phyloP scores from a whole-genome alignment of 306 rosid genomes.

The Glycyrrhiza uralensis region DNA sequence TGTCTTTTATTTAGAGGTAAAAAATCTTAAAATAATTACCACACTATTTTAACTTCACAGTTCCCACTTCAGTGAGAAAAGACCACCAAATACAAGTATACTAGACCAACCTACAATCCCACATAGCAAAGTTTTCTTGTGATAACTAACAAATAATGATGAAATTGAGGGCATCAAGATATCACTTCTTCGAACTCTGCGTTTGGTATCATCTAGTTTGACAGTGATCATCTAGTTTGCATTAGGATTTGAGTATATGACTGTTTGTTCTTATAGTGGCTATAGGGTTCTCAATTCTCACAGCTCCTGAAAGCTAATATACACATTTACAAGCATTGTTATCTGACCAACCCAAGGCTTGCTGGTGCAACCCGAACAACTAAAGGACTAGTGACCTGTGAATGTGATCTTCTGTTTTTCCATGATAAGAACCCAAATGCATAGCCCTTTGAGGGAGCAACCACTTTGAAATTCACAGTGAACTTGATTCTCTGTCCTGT shows the following conservation, averaged over 20 bases:
- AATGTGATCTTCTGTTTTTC: slow-evolving; percentile 43
- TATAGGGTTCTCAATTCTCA: slow-evolving; percentile 21
- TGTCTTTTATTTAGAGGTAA: neutral
- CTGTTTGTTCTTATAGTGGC: slow-evolving; percentile 12
- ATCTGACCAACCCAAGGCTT: slow-evolving; percentile 48
- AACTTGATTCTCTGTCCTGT: slow-evolving; percentile 56
- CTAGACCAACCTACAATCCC: neutral
- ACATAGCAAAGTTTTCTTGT: neutral
- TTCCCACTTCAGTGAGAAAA: neutral
- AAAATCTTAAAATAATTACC: neutral
- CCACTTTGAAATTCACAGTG: slow-evolving; percentile 56
- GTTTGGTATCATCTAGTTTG: neutral
- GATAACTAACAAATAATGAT: neutral
- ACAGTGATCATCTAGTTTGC: slow-evolving; percentile 10
- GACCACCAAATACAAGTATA: neutral
- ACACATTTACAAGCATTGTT: slow-evolving; percentile 18
- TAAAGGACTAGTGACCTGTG: slow-evolving; percentile 58
- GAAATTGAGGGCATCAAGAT: neutral
- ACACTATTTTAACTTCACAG: neutral
- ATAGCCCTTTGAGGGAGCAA: slow-evolving; percentile 56
- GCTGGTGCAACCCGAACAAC: slow-evolving; percentile 50
- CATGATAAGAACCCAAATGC: slow-evolving; percentile 67
- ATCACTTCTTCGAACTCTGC: slow-evolving; percentile 15
- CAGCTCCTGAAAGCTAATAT: slow-evolving; percentile 29
- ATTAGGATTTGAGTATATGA: slow-evolving; percentile 11